Conservation (phyloP, 2,329 filamentous ascomycete species). For the Leptographium lundbergii region DNA sequence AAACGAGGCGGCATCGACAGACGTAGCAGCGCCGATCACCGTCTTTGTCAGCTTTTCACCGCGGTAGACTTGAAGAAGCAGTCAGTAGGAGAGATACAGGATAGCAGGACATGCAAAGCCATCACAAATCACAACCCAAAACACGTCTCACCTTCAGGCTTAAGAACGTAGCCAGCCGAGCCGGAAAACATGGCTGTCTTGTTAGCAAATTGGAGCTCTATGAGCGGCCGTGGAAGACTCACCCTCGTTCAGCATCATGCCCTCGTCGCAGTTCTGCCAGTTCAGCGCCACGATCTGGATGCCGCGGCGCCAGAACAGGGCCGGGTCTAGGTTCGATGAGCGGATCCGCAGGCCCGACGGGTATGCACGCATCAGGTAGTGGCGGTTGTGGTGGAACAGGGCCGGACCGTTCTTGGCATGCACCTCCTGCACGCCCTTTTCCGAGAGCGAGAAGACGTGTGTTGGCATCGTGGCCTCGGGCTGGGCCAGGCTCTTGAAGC, state of each 20-base stretch:
- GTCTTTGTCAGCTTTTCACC: conserved; percentile 16
- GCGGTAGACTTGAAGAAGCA: conserved; percentile 21
- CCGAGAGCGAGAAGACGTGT: conserved; percentile 57
- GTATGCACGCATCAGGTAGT: conserved; percentile 78
- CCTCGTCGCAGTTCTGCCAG: conserved; percentile 84
- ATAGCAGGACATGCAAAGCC: background rate
- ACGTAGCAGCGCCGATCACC: background rate
- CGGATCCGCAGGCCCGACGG: conserved; percentile 70
- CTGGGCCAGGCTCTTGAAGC: conserved; percentile 67
- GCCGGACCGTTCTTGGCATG: conserved; percentile 33
- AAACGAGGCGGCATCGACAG: background rate
- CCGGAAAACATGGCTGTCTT: conserved; percentile 32
- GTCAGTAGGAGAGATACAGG: background rate
- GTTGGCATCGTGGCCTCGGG: conserved; percentile 54
- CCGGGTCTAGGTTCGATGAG: conserved; percentile 79
- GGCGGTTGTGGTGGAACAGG: conserved; percentile 71
- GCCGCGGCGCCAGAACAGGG: conserved; percentile 75
- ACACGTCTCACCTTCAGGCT: conserved; percentile 48
- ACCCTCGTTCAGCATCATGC: conserved; percentile 91
- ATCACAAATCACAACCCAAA: too few species aligned
- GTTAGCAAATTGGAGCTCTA: background rate
- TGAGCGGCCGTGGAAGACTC: conserved; percentile 33
- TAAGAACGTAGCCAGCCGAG: conserved; percentile 74
- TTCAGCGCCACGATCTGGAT: conserved; percentile 88
- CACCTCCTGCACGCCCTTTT: conserved; percentile 50